Percentiles rank a stretch among this genome's conserved stretches.
phyloP scores from a whole-genome alignment of 768 basidiomycete species.

The Paxillus ammoniavirescens region DNA sequence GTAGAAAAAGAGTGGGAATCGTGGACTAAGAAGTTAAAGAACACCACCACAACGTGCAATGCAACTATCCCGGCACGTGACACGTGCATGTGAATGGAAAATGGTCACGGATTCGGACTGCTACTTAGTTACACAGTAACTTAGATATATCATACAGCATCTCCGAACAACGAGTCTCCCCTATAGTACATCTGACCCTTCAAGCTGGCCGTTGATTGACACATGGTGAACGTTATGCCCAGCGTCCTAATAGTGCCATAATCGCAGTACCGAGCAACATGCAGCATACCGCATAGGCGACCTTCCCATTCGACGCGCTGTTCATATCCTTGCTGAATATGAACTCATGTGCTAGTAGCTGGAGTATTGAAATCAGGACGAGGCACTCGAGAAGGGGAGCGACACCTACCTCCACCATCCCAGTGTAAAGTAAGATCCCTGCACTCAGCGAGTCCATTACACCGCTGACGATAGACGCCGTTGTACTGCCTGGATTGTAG shows the following conservation, averaged over 20 bases:
- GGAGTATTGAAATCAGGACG: constrained; percentile 4
- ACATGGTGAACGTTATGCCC: constrained; percentile 56
- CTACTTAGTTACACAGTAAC: no score
- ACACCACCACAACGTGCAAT: no score
- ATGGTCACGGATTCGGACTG: no score
- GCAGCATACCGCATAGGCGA: constrained; percentile 72
- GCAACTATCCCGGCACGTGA: no score
- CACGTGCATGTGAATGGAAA: no score
- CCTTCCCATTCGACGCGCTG: constrained; percentile 56
- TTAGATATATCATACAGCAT: no score
- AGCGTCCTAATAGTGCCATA: constrained; percentile 90
- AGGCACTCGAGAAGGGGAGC: not conserved
- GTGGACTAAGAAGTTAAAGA: no score
- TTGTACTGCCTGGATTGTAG: constrained; percentile 80
- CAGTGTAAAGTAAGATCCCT: constrained; percentile 87
- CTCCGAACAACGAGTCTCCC: no score
- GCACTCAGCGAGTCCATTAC: constrained; percentile 81
- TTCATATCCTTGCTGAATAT: constrained; percentile 87
- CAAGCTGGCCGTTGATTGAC: not conserved
- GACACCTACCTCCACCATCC: constrained; percentile 68
- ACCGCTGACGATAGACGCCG: constrained; percentile 80
- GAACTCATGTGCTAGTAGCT: constrained; percentile 94
- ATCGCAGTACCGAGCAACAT: constrained; percentile 82
- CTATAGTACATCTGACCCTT: no score
- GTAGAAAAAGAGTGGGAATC: not conserved